A percentile compares a stretch with the other conserved stretches of the same genome.
Evolutionary conservation across 2,329 filamentous ascomycete species (phyloP).

Genomic region (Hymenoscyphus fraxineus): DNA sequence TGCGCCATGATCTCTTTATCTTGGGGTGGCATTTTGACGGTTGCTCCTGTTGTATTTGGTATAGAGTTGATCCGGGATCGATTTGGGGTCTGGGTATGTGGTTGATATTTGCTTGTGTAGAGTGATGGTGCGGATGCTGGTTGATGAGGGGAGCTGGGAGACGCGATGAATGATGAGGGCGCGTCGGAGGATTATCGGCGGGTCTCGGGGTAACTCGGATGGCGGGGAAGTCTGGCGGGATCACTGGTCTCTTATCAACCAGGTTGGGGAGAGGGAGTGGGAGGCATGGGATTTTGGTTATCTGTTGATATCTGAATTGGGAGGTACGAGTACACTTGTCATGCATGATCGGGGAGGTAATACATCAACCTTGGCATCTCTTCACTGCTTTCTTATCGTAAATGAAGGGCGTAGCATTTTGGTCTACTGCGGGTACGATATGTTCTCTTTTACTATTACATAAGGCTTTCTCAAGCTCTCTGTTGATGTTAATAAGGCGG

Average conservation of each 20-base stretch:
- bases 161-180: neutral
- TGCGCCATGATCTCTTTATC: conserved; percentile 67
- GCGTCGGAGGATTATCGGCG: neutral
- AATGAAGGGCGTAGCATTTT: neutral
- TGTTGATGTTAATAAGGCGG: neutral
- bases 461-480: neutral
- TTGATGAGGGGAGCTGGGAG: neutral
- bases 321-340: too few relatives aligned
- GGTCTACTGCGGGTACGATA: too few relatives aligned
- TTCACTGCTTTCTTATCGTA: neutral
- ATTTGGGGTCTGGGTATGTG: neutral
- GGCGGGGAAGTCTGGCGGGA: neutral
- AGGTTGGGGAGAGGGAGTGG: too few relatives aligned
- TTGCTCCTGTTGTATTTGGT: neutral
- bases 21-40: neutral
- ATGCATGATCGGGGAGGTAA: too few relatives aligned
- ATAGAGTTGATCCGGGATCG: conserved; percentile 1
- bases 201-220: neutral
- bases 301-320: too few relatives aligned
- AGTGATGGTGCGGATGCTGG: too few relatives aligned
- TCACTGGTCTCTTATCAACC: too few relatives aligned
- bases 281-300: too few relatives aligned
- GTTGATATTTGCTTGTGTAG: too few relatives aligned
- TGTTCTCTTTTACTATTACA: too few relatives aligned
- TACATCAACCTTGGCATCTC: too few relatives aligned